Conservation (phyloP, 176 grass and related monocot genomes). For the Juncus inflexus region DNA sequence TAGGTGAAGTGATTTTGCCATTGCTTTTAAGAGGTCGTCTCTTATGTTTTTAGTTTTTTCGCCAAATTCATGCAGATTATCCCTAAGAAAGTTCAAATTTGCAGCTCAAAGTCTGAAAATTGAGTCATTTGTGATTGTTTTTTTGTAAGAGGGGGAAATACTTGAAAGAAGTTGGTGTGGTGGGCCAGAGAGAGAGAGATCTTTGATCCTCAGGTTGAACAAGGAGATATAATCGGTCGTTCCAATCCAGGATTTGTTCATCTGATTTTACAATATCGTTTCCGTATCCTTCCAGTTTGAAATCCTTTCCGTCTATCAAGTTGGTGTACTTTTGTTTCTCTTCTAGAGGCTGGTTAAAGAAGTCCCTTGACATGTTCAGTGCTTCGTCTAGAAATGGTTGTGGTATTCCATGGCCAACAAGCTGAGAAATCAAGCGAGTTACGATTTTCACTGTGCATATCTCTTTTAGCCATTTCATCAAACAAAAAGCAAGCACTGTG, state of each 20-base stretch:
- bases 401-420: slow-evolving; percentile 37
- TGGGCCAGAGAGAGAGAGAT: slow-evolving; percentile 39
- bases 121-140: neutral
- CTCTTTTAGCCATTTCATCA: no score
- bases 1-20: slow-evolving; percentile 33
- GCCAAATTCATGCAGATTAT: slow-evolving; percentile 36
- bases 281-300: slow-evolving; percentile 47
- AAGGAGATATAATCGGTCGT: slow-evolving; percentile 42
- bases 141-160: slow-evolving; percentile 10
- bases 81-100: slow-evolving; percentile 10
- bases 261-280: slow-evolving; percentile 27
- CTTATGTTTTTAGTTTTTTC: slow-evolving; percentile 14
- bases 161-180: slow-evolving; percentile 40
- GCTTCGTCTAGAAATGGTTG: slow-evolving; percentile 36
- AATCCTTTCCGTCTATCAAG: slow-evolving; percentile 34
- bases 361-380: slow-evolving; percentile 35
- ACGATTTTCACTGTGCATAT: neutral
- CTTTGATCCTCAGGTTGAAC: slow-evolving; percentile 45
- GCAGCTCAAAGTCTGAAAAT: neutral
- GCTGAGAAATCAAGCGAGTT: slow-evolving; percentile 23
- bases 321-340: slow-evolving; percentile 45
- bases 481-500: no score
- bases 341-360: slow-evolving; percentile 37
- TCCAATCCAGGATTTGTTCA: slow-evolving; percentile 51
- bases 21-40: slow-evolving; percentile 2